Base-by-base conservation (phyloP, 2,329 filamentous ascomycete species). In the Alternaria burnsii region DNA sequence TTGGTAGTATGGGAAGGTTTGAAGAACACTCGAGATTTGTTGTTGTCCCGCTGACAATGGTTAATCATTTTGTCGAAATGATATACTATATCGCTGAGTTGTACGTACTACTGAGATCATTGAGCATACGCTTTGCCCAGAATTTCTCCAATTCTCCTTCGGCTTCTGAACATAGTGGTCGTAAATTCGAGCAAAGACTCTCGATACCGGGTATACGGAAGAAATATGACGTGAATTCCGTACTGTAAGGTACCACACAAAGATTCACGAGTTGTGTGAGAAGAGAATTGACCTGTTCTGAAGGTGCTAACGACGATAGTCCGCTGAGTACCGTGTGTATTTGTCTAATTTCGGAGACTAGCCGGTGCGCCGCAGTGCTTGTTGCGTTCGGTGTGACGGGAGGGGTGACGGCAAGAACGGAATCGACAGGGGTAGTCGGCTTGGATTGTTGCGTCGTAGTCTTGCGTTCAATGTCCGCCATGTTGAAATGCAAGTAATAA, bases 1-100 rank as follows among this genome's bases (percentile, higher is more conserved):
- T 9, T 72, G 57, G 66, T 81, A 78, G 71, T 86, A 86, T 1
- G 83, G 82, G 61, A 86, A 86, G 3, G 58, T 38, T 69, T 32
- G 60, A 9, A 52, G 55, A n/a, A 41, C 7, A 3, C 16, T 22
- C 11, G 9, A 26, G 16, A 16, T 4, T 16, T 26, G 36, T 20
- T 51, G 16, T 32, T 34, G 18, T 32, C 34, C 18, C 51, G 53
- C 41, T 53, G 55, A 1, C 6, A 20, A 38, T 36, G 9, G 30
- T 50, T 12, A 50, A 20, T 36, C 0, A 1, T 26, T 8, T 14
- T n/a, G 32, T 26, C 1, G 3, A 5, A 20, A 42, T 14, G n/a
- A 9, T 3, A 4, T 36, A 20, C 16, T 38, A 10, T 9, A 18
- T 24, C 5, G 22, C 16, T 7, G 20, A 9, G 46, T 22, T 26